Evolutionary conservation across 1,139 yeast species (phyloP), one percentile per base, ranked within the genome.

Genomic region (Taphrina deformans): DNA sequence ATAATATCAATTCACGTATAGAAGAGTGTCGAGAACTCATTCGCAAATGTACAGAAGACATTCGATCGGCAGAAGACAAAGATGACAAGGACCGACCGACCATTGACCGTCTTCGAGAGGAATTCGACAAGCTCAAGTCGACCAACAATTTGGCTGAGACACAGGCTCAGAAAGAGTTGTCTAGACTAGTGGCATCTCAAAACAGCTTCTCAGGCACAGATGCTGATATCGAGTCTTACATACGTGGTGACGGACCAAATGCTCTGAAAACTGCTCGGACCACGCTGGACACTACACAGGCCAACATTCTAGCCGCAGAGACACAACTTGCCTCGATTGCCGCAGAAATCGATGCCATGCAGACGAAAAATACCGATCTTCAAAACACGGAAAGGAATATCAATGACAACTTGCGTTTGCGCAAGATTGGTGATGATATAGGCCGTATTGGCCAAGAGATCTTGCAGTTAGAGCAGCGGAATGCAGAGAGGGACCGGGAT

Each of bases 401-500:
- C 21, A 76, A 82, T 33, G 84, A 84, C 66, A 86, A 85, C 69
- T 66, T 87, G 23, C 85, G 85, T 67, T 72, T 85, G 5, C 73
- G 84, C 7, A 74, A 77, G 10, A 69, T 84, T 41, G 76, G 77
- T 31, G 67, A 65, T 0, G 78, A 83, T 62, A 69, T 80, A 0
- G 58, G 64, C 0, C 71, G 71, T 1, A 73, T 82, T 3, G 77
- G 76, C 7, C 69, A 69, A 0, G 78, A 79, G 45, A 79, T 85
- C 1, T 69, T 66, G 0, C 74, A 75, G 9, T 75, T 85, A 16
- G 82, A 88, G 71, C 75, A 80, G 1, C 81, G 80, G 45, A 81
- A 86, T 71, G 97, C 97, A 0, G 87, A 85, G 68, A 76, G 77
- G 1, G 83, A 85, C 66, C 80, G 88, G 69, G 84, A 83, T 1